phyloP scores from a whole-genome alignment of 192 early-diverging fungal species.

The Gonapodya prolifera region DNA sequence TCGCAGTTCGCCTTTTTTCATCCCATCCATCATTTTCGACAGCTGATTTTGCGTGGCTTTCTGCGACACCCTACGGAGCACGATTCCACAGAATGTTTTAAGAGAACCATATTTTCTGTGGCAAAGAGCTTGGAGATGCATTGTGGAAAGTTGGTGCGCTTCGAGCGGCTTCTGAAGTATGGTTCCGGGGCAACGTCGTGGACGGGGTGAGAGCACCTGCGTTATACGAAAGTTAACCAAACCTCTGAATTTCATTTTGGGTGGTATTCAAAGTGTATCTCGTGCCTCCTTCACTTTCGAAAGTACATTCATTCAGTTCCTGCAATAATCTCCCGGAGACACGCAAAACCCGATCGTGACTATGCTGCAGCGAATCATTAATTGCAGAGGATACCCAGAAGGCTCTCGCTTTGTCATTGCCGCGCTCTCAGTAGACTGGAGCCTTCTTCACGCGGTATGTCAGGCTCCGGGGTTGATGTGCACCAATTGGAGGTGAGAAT shows the following conservation, averaged over 20 bases:
- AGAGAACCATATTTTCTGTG: not conserved
- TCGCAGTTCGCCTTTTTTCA: not conserved
- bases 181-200: not conserved
- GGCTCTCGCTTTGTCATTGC: not conserved
- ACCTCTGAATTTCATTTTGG: not conserved
- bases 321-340: not conserved
- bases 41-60: not conserved
- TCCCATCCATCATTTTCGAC: not conserved
- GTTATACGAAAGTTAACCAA: not conserved
- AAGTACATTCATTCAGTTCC: not conserved
- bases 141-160: not conserved
- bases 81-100: not conserved
- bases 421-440: not conserved
- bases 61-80: not conserved
- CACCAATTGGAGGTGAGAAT: not conserved
- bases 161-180: not conserved
- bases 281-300: not conserved
- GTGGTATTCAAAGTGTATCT: not conserved
- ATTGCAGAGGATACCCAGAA: not conserved
- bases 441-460: not conserved
- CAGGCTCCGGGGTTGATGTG: not conserved
- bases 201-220: not conserved
- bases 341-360: not conserved
- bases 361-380: not conserved
- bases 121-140: not conserved